Evolutionary conservation across 148 eudicot species (phyloP).

Genomic region (Oxyria digyna): DNA sequence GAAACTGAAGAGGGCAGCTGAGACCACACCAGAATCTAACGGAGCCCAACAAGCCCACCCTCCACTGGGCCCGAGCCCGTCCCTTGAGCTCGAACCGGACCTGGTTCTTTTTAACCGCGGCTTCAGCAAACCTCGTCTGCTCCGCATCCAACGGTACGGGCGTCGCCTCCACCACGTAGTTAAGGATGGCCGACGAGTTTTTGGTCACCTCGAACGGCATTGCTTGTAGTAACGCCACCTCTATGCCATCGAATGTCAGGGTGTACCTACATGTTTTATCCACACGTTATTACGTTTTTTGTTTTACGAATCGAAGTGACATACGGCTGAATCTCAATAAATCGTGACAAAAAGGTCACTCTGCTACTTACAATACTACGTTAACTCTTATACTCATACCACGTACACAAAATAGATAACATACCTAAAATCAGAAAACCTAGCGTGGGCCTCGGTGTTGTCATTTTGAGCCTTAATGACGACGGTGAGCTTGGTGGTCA

Average conservation of each 20-base stretch:
- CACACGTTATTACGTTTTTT: too few relatives aligned
- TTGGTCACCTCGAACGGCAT: constrained; percentile 33
- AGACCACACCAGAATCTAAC: constrained; percentile 43
- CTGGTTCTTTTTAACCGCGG: constrained; percentile 17
- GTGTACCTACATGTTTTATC: constrained; percentile 7
- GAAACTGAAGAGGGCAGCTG: constrained; percentile 35
- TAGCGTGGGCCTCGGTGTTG: constrained; percentile 36
- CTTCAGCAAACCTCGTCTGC: constrained; percentile 16
- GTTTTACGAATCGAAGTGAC: too few relatives aligned
- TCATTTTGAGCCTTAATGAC: constrained; percentile 45
- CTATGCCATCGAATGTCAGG: constrained; percentile 28
- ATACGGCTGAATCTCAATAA: too few relatives aligned
- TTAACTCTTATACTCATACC: too few relatives aligned
- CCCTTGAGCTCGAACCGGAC: constrained; percentile 41
- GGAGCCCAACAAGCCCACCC: constrained; percentile 37
- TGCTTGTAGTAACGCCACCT: constrained; percentile 33
- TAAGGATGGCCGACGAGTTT: constrained; percentile 22
- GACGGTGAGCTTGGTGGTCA: constrained; percentile 34
- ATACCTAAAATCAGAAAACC: constrained; percentile 38
- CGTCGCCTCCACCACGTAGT: constrained; percentile 25
- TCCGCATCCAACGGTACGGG: constrained; percentile 34
- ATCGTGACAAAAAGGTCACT: too few relatives aligned
- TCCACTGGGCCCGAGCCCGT: constrained; percentile 45
- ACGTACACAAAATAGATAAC: too few relatives aligned
- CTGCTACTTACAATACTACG: too few relatives aligned